A percentile compares a stretch with the other conserved stretches of the same genome.
These are phyloP conservation scores for Metschnikowia lunata DNA, from an alignment of 805 yeast genomes.

Conservation along the genomic window DNA sequence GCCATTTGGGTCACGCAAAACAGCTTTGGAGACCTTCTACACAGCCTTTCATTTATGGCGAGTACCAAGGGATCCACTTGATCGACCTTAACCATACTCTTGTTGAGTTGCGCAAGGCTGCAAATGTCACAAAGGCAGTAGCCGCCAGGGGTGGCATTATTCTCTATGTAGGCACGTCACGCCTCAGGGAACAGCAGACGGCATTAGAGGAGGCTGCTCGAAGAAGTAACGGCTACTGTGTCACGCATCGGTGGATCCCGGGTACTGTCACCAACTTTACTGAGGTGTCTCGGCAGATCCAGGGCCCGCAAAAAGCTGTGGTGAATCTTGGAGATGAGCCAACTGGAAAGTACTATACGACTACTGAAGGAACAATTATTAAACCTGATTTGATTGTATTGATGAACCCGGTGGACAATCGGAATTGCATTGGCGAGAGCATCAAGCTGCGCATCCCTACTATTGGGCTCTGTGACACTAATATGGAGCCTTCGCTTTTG, in stretches of 20 bases:
- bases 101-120: constrained; percentile 69
- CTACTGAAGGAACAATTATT: constrained; percentile 48
- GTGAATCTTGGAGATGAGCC: constrained; percentile 69
- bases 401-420: constrained; percentile 83
- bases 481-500: constrained; percentile 82
- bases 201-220: constrained; percentile 76
- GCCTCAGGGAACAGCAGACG: constrained; percentile 60
- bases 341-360: constrained; percentile 53
- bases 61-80: constrained; percentile 83
- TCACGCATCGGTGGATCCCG: constrained; percentile 85
- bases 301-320: constrained; percentile 42
- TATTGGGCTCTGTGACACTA: constrained; percentile 89
- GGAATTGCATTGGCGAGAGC: constrained; percentile 78
- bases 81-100: constrained; percentile 87
- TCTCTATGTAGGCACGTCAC: constrained; percentile 78
- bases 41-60: constrained; percentile 84
- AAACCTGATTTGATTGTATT: constrained; percentile 88
- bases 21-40: constrained; percentile 73
- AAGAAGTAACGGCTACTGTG: constrained; percentile 74
- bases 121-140: constrained; percentile 79
- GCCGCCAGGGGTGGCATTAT: constrained; percentile 82
- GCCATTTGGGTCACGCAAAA: constrained; percentile 91
- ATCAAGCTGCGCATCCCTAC: constrained; percentile 81
- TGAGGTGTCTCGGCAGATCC: constrained; percentile 56
- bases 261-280: constrained; percentile 88